phyloP scores from a whole-genome alignment of 2,329 filamentous ascomycete genomes.

The Leptographium procerum region DNA sequence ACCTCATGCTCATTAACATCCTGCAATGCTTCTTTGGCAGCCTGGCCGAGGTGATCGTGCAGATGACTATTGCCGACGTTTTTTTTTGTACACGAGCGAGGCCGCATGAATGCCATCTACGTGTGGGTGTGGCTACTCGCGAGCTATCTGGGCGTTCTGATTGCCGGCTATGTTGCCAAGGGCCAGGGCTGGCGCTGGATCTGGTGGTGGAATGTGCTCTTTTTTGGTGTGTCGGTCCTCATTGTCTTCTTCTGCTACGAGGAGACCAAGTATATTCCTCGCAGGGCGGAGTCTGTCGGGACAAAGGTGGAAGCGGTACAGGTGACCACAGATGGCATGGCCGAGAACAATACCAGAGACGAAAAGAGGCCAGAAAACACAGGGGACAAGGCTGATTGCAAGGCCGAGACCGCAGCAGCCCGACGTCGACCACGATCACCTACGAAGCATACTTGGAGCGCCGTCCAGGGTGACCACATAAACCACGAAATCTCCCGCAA shows the following conservation, averaged over 20 bases:
- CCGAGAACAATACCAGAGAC: too few relatives aligned
- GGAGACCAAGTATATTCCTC: neutral
- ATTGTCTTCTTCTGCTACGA: neutral
- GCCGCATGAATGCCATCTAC: constrained; percentile 14
- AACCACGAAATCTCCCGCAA: neutral
- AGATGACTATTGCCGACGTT: constrained; percentile 44
- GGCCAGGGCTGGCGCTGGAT: neutral
- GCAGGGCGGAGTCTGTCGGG: too few relatives aligned
- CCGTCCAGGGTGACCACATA: neutral
- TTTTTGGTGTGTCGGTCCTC: neutral
- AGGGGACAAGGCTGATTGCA: too few relatives aligned
- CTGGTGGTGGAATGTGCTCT: neutral
- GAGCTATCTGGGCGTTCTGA: neutral
- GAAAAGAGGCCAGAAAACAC: too few relatives aligned
- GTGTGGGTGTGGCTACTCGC: neutral
- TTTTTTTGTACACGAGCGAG: constrained; percentile 45
- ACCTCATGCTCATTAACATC: constrained; percentile 25
- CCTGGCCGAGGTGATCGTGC: constrained; percentile 50
- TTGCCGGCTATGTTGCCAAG: neutral
- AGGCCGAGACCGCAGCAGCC: too few relatives aligned
- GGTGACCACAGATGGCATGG: too few relatives aligned
- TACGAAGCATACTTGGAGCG: neutral
- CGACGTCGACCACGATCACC: too few relatives aligned
- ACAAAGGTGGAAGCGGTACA: too few relatives aligned
- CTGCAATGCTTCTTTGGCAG: constrained; percentile 42